Evolutionary conservation across 306 rosid genomes (phyloP), one percentile per base, ranked within the genome.

Genomic region (Quercus berberidifolia): DNA sequence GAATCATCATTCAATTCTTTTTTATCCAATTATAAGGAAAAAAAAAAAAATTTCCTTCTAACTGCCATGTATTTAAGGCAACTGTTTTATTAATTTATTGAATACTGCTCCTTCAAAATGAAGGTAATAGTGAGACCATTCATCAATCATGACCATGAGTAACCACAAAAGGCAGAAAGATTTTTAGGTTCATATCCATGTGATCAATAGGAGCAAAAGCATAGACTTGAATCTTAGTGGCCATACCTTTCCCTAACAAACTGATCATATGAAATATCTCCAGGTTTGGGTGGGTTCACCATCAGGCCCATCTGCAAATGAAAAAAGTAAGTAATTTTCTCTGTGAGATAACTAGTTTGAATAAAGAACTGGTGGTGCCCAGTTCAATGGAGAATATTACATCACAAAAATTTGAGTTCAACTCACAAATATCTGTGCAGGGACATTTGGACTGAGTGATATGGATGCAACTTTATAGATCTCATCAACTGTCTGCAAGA

Each of bases 401-500:
- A 49, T 21, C 56, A 84, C 12, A 33, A 84, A 73, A 75, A 69
- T 81, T 73, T 76, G 33, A 54, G 69, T 68, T 83, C 62, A 83
- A 89, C 98, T 91, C 91, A 96, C 99, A 89, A 96, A 93, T 88
- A 96, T 89, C 80, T 96, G 99, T 85, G 97, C 99, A 72, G 99
- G 96, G 89, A 93, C 99, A 83, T 96, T 96, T 59, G 99, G 99
- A 78, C 97, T 93, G 81, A 96, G 98, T 38, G 99, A 79, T 85
- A 93, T 75, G 1, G 98, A 96, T 56, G 94, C 94, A 78, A 96
- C 87, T 83, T 96, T 96, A 63, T 96, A 96, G 81, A 96, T 93
- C 92, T 96, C 96, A 79, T 96, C 99, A 72, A 96, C 99, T 46
- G 99, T 89, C 99, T 96, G 98, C 88, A 85, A 63, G 38, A 71